These are phyloP conservation scores for Tilletiaria anomala DNA, from an alignment of 1,284 basidiomycete species.

Conservation along the genomic window DNA sequence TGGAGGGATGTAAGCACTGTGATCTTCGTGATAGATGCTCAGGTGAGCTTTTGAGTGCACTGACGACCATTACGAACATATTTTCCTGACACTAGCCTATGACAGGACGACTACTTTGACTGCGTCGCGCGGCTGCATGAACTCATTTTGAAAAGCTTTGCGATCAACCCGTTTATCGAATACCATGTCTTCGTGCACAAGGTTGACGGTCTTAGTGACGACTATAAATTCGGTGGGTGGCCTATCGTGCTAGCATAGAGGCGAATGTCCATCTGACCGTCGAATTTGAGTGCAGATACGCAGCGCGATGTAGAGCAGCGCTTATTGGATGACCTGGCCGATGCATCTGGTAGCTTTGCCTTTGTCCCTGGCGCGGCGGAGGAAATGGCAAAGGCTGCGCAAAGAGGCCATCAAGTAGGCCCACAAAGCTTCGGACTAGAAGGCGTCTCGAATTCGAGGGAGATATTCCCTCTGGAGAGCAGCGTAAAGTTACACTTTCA, in stretches of 20 bases:
- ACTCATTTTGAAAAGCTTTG: constrained; percentile 43
- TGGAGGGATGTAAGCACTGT: constrained; percentile 43
- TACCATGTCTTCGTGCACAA: constrained; percentile 95
- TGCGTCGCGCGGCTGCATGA: constrained; percentile 55
- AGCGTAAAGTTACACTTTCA: constrained; percentile 50
- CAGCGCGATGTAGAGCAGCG: too few species aligned
- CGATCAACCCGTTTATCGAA: constrained; percentile 61
- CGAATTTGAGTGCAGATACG: too few species aligned
- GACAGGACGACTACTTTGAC: constrained; percentile 46
- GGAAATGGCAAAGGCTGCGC: too few species aligned
- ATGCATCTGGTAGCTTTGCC: too few species aligned
- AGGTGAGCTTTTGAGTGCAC: constrained; percentile 33
- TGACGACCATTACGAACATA: not conserved
- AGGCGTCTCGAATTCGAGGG: constrained; percentile 40
- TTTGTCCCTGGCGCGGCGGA: too few species aligned
- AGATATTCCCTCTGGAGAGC: constrained; percentile 11
- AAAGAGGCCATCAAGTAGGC: constrained; percentile 48
- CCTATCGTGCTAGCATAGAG: too few species aligned
- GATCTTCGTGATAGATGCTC: constrained; percentile 92
- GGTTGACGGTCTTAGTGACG: too few species aligned
- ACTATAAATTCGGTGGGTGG: too few species aligned
- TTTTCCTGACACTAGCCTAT: not conserved
- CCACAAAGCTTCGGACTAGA: too few species aligned
- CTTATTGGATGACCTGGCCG: too few species aligned
- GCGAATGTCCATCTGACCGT: too few species aligned